phyloP scores from a whole-genome alignment of 495 filamentous ascomycete genomes.

The Penicillium alfredii region DNA sequence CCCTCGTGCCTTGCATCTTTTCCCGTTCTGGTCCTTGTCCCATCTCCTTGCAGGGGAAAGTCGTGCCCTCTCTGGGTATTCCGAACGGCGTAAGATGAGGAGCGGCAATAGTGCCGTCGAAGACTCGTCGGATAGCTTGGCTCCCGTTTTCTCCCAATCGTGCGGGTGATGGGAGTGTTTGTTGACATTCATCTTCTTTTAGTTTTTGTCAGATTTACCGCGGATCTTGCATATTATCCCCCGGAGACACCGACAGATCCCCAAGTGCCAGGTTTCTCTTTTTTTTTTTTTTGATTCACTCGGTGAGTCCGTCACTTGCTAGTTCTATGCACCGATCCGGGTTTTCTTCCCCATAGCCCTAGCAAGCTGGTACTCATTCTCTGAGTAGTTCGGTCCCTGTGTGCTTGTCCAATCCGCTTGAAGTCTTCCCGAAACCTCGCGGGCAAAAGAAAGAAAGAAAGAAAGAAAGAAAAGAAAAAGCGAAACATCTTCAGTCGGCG shows the following conservation, averaged over 20 bases:
- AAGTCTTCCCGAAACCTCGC: slow-evolving; percentile 23
- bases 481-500: slow-evolving; percentile 27
- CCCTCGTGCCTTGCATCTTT: slow-evolving; percentile 41
- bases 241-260: slow-evolving; percentile 19
- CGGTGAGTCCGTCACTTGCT: slow-evolving; percentile 27
- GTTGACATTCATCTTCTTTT: slow-evolving; percentile 29
- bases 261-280: slow-evolving; percentile 21
- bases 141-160: slow-evolving; percentile 6
- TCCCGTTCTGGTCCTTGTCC: slow-evolving; percentile 27
- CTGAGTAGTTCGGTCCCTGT: slow-evolving; percentile 23
- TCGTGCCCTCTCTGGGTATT: slow-evolving; percentile 25
- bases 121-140: slow-evolving; percentile 14
- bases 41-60: slow-evolving; percentile 36
- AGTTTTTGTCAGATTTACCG: slow-evolving; percentile 16
- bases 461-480: slow-evolving; percentile 19
- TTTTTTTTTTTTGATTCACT: slow-evolving; percentile 21
- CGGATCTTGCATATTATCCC: slow-evolving; percentile 33
- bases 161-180: slow-evolving; percentile 23
- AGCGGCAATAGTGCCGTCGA: slow-evolving; percentile 17
- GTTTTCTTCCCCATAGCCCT: slow-evolving; percentile 9
- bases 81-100: slow-evolving; percentile 29
- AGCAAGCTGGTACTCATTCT: slow-evolving; percentile 30
- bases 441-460: slow-evolving; percentile 19
- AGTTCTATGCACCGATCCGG: slow-evolving; percentile 34
- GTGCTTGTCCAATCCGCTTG: slow-evolving; percentile 16